Conservation (phyloP, 2,329 filamentous ascomycete genomes). For the Clonostachys rhizophaga region DNA sequence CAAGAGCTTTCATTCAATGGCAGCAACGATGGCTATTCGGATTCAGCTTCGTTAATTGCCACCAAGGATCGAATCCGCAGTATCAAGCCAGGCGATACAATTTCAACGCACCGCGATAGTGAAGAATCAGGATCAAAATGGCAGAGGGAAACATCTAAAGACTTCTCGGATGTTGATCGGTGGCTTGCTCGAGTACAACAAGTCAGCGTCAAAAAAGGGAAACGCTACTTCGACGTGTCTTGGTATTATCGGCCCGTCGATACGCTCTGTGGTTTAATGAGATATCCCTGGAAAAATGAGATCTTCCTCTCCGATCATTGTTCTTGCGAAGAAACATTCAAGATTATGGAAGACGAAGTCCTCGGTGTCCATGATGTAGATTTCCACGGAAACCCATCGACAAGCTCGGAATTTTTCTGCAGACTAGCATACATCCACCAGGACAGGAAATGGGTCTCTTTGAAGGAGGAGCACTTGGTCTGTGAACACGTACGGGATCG, state of each 20-base stretch:
- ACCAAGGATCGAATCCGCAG: conserved; percentile 7
- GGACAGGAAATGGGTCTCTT: conserved; percentile 56
- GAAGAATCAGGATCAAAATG: conserved; percentile 48
- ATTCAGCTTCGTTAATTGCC: no score
- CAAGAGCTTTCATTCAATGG: no score
- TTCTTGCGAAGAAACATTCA: conserved; percentile 50
- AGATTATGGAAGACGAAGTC: conserved; percentile 51
- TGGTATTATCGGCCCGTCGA: conserved; percentile 73
- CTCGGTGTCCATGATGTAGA: conserved; percentile 52
- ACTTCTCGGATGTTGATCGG: conserved; percentile 36
- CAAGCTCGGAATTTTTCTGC: conserved; percentile 55
- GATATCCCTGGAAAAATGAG: conserved; percentile 68
- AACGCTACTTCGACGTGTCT: conserved; percentile 53
- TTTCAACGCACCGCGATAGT: conserved; percentile 39
- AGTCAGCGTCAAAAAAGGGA: conserved; percentile 31
- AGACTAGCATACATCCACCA: conserved; percentile 62
- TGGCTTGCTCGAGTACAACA: conserved; percentile 71
- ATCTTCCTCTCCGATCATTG: conserved; percentile 75
- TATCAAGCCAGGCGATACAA: conserved; percentile 40
- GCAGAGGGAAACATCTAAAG: conserved; percentile 41
- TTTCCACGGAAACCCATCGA: conserved; percentile 46
- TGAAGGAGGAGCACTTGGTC: conserved; percentile 47
- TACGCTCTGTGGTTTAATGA: conserved; percentile 63
- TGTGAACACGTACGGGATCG: conserved; percentile 35
- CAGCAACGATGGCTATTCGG: no score